Evolutionary conservation across 2,329 filamentous ascomycete genomes (phyloP).

Genomic region (Parastagonospora nodorum): DNA sequence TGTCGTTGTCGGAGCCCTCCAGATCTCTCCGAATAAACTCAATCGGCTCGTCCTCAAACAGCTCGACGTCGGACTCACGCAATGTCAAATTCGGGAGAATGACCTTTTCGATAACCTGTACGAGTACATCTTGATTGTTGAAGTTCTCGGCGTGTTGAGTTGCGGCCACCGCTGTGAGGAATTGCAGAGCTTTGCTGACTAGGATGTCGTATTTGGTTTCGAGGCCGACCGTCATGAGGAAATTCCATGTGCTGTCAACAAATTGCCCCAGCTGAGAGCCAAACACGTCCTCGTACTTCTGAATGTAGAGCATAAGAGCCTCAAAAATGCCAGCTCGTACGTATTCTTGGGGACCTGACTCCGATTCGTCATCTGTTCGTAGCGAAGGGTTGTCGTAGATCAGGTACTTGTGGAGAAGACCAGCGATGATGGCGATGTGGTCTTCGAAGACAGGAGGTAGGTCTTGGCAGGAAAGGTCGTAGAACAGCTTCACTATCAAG

Average conservation of each 20-base stretch:
- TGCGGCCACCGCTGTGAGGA: slow-evolving; percentile 85
- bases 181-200: slow-evolving; percentile 92
- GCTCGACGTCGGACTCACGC: slow-evolving; percentile 89
- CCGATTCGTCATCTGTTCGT: slow-evolving; percentile 84
- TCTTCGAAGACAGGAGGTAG: slow-evolving; percentile 94
- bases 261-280: slow-evolving; percentile 79
- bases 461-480: slow-evolving; percentile 97
- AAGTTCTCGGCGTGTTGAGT: slow-evolving; percentile 81
- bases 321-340: slow-evolving; percentile 95
- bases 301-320: slow-evolving; percentile 83
- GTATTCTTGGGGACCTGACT: slow-evolving; percentile 81
- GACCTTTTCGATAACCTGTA: slow-evolving; percentile 92
- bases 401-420: slow-evolving; percentile 89
- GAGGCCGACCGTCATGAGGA: slow-evolving; percentile 82
- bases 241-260: slow-evolving; percentile 86
- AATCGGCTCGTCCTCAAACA: slow-evolving; percentile 98
- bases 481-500: slow-evolving; percentile 87
- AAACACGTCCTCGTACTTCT: slow-evolving; percentile 96
- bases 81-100: slow-evolving; percentile 91
- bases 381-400: slow-evolving; percentile 84
- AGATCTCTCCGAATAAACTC: slow-evolving; percentile 96
- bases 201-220: slow-evolving; percentile 94
- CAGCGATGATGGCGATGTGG: slow-evolving; percentile 76
- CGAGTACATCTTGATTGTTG: slow-evolving; percentile 78
- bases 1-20: slow-evolving; percentile 95